A percentile compares a stretch with the other conserved stretches of the same genome.
Conservation (phyloP, 306 rosid species). For the Citrullus colocynthis region DNA sequence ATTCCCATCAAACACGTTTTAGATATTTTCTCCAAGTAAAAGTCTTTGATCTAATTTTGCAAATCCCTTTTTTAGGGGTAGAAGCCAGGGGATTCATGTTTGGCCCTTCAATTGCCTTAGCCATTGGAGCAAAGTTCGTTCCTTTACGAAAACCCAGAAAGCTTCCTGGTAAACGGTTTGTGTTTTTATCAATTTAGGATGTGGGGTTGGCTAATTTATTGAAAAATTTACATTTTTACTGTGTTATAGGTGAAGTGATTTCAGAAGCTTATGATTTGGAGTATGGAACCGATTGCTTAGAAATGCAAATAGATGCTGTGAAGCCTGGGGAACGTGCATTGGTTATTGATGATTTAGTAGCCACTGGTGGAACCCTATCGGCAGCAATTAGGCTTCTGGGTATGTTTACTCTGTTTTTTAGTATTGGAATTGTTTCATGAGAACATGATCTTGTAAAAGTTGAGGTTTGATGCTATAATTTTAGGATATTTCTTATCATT, state of each 20-base stretch:
- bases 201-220: neutral
- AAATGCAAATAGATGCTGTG: constrained; percentile 85
- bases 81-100: constrained; percentile 98
- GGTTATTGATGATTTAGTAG: constrained; percentile 82
- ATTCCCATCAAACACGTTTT: neutral
- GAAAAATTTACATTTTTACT: neutral
- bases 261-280: constrained; percentile 75
- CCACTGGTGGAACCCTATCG: constrained; percentile 91
- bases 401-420: constrained; percentile 14
- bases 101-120: constrained; percentile 84
- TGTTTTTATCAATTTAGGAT: neutral
- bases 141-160: constrained; percentile 93
- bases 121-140: constrained; percentile 93
- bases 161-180: constrained; percentile 56
- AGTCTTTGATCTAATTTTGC: neutral
- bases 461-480: neutral
- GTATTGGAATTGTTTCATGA: neutral
- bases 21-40: neutral
- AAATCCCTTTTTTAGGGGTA: constrained; percentile 23
- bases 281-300: constrained; percentile 80
- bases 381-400: constrained; percentile 89
- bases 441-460: neutral
- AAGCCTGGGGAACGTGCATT: constrained; percentile 70
- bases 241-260: constrained; percentile 54
- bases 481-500: neutral